phyloP scores from a whole-genome alignment of 2,329 filamentous ascomycete genomes.

The Lasiodiplodia sp. region DNA sequence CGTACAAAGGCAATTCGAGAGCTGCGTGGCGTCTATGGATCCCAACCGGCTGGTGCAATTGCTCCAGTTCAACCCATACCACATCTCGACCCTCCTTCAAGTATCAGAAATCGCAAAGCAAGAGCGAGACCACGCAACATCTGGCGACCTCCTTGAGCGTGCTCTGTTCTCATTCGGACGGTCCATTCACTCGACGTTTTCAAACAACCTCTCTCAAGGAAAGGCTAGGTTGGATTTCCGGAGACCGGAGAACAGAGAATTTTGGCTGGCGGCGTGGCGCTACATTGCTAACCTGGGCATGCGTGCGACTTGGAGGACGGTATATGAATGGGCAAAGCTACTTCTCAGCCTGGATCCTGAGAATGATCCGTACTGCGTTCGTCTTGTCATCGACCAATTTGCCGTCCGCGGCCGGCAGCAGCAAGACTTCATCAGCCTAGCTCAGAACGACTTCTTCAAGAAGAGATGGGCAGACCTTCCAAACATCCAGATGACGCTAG shows the following conservation, averaged over 20 bases:
- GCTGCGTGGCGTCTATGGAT: conserved; percentile 82
- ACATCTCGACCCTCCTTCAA: conserved; percentile 91
- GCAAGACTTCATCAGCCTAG: conserved; percentile 77
- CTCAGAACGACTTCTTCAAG: conserved; percentile 57
- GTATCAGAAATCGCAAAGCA: conserved; percentile 92
- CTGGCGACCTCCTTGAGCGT: conserved; percentile 86
- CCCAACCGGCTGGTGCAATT: conserved; percentile 82
- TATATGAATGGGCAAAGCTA: conserved; percentile 91
- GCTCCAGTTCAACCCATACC: conserved; percentile 80
- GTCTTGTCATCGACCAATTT: conserved; percentile 81
- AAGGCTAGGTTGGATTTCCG: conserved; percentile 82
- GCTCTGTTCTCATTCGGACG: conserved; percentile 94
- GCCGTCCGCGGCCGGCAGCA: conserved; percentile 82
- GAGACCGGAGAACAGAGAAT: conserved; percentile 86
- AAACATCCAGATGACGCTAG: conserved; percentile 78
- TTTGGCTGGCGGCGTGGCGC: conserved; percentile 88
- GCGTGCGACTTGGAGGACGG: conserved; percentile 93
- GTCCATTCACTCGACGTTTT: conserved; percentile 83
- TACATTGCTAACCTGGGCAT: conserved; percentile 86
- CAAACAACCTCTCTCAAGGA: conserved; percentile 76
- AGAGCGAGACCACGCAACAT: conserved; percentile 84
- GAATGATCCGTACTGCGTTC: conserved; percentile 82
- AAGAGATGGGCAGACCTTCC: conserved; percentile 63
- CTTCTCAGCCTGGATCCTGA: conserved; percentile 75
- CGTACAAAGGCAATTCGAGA: conserved; percentile 78